Conservation (phyloP, 225 moss, liverwort and hornwort species). For the Lunularia cruciata region DNA sequence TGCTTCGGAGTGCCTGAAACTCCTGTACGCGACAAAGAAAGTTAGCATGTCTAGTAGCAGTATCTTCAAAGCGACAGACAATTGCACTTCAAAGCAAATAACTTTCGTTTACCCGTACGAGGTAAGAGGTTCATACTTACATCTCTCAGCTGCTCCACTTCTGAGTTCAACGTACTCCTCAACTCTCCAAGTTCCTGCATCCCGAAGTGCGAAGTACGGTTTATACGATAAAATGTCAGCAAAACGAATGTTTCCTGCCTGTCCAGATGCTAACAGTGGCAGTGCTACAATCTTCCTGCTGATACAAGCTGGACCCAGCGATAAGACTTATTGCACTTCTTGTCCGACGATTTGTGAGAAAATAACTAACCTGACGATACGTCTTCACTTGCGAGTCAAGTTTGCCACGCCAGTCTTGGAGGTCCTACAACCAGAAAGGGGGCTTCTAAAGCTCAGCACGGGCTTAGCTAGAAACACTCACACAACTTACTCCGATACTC, state of each 20-base stretch:
- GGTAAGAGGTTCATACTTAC: slow-evolving; percentile 32
- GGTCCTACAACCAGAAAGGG: slow-evolving; percentile 55
- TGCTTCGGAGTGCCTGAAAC: slow-evolving; percentile 63
- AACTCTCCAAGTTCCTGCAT: slow-evolving; percentile 65
- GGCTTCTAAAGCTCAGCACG: too few species aligned
- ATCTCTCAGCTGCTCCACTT: slow-evolving; percentile 63
- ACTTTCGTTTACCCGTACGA: background rate
- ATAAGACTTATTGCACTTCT: background rate
- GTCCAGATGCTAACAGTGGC: too few species aligned
- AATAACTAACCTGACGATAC: slow-evolving; percentile 69
- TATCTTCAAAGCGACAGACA: background rate
- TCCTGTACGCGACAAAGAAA: slow-evolving; percentile 31
- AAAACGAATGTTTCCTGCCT: too few species aligned
- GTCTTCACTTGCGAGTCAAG: slow-evolving; percentile 88
- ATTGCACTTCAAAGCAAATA: background rate
- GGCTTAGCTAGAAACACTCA: too few species aligned
- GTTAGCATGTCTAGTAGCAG: background rate
- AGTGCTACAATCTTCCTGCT: too few species aligned
- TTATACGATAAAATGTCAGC: background rate
- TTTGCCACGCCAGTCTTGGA: slow-evolving; percentile 90
- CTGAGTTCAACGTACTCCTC: slow-evolving; percentile 58
- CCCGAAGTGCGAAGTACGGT: background rate
- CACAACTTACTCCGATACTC: too few species aligned
- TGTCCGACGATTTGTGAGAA: background rate
- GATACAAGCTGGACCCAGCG: too few species aligned